Evolutionary conservation across 2,329 filamentous ascomycete species (phyloP), one percentile per base, ranked within the genome.

Genomic region (Penicillium verrucosum): DNA sequence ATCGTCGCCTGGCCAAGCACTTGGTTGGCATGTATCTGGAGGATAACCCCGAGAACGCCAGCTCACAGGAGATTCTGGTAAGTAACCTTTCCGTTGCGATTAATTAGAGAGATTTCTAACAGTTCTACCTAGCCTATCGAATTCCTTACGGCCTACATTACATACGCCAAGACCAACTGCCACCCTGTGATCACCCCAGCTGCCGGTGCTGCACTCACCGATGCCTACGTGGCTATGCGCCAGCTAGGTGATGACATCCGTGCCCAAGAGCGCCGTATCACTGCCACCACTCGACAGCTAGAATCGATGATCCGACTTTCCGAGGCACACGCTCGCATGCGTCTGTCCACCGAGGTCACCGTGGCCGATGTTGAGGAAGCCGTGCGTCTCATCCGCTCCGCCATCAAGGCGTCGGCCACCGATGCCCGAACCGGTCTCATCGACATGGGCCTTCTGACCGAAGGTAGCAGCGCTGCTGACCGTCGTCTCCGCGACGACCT

Each of bases 301-400:
- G 95, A 99, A 77, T 94, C 89, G 44, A 99, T 99, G 95, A 97
- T 99, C 71, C 93, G 94, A 60, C 88, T 99, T 3, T 80, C 92
- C 1, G 94, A 99, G 79, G 94, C 92, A 0, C 95, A 99, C 75
- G 95, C 94, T 48, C 97, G 97, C 76, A 99, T 99, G 95, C 89
- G 94, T 4, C 84, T 99, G 5, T 85, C 89, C 0, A 73, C 80
- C 3, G 84, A 81, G 14, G 94, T 99, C 41, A 92, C 89, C 0
- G 85, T 83, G 29, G 83, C 84, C 47, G 95, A 99, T 68, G 95
- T 99, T 6, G 79, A 85, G 48, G 94, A 99, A 78, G 92, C 94
- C 0, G 90, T 96, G 45, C 88, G 94, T 11, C 81, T 99, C 41
- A 99, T 99, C 75, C 91, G 93, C 69, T 89, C 87, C 0, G 94